phyloP scores from a whole-genome alignment of 495 filamentous ascomycete genomes.

The Penicillium mononematosum region DNA sequence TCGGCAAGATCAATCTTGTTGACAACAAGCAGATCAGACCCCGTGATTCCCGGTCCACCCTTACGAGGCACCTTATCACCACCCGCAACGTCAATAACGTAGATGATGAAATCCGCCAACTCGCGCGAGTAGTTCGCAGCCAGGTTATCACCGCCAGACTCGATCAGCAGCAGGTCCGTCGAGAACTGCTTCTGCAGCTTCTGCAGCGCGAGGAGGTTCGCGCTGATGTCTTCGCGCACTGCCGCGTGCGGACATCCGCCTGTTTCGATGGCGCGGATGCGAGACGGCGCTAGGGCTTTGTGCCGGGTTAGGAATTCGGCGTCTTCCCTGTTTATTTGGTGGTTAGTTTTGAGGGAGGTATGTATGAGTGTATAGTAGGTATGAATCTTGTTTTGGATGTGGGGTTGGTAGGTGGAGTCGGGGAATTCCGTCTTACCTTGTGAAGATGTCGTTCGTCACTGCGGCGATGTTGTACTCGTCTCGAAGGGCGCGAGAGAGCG shows the following conservation, averaged over 20 bases:
- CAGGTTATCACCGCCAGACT: conserved; percentile 92
- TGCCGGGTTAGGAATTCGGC: conserved; percentile 92
- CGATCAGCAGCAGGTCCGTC: conserved; percentile 81
- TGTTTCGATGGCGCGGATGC: conserved; percentile 95
- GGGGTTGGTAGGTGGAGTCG: not conserved
- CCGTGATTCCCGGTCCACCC: conserved; percentile 94
- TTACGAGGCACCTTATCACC: conserved; percentile 96
- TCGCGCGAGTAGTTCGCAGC: conserved; percentile 95
- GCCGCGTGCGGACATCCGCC: conserved; percentile 97
- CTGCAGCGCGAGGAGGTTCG: conserved; percentile 90
- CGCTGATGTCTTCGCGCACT: conserved; percentile 93
- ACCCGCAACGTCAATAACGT: conserved; percentile 96
- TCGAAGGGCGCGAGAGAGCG: conserved; percentile 78
- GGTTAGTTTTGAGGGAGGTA: not conserved
- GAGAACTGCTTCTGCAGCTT: conserved; percentile 74
- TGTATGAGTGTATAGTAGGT: not conserved
- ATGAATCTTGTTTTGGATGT: not conserved
- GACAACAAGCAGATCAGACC: conserved; percentile 85
- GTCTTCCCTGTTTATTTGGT: conserved; percentile 65
- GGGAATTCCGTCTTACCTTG: conserved; percentile 43
- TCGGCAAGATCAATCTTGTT: conserved; percentile 97
- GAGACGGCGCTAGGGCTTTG: conserved; percentile 72
- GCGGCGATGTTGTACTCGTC: conserved; percentile 80
- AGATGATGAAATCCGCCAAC: conserved; percentile 94
- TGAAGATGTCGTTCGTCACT: conserved; percentile 99